Percentiles rank a stretch among this genome's conserved stretches.
These are phyloP conservation scores for Prunella vulgaris DNA, from an alignment of 257 asterid species.

Conservation along the genomic window DNA sequence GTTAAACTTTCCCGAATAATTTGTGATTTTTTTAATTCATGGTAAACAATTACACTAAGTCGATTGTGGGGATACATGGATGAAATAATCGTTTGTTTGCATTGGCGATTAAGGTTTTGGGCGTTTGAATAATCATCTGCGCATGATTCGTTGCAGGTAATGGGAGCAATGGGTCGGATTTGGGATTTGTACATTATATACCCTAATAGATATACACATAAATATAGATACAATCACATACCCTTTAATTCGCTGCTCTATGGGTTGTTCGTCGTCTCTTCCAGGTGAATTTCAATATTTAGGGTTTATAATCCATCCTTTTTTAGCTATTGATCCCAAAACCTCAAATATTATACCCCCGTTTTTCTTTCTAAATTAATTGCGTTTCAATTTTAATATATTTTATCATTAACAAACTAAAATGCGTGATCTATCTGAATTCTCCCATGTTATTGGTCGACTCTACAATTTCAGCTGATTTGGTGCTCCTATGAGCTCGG, in stretches of 20 bases:
- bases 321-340: background rate
- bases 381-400: background rate
- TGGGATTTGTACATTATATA: too few species aligned
- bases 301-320: conserved; percentile 20
- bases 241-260: conserved; percentile 37
- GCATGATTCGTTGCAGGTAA: too few species aligned
- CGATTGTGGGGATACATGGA: too few species aligned
- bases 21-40: too few species aligned
- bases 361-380: background rate
- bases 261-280: conserved; percentile 81
- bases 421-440: background rate
- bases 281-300: conserved; percentile 53
- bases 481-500: background rate
- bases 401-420: background rate
- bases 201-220: too few species aligned
- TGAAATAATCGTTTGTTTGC: too few species aligned
- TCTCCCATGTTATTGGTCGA: background rate
- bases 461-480: background rate
- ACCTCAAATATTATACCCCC: background rate
- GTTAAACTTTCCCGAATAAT: too few species aligned
- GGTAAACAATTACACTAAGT: too few species aligned
- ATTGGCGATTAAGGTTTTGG: too few species aligned
- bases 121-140: too few species aligned
- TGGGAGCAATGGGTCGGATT: too few species aligned
- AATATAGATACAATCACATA: too few species aligned